Base-by-base conservation (phyloP, 2,329 filamentous ascomycete species). In the Grosmannia huntii region DNA sequence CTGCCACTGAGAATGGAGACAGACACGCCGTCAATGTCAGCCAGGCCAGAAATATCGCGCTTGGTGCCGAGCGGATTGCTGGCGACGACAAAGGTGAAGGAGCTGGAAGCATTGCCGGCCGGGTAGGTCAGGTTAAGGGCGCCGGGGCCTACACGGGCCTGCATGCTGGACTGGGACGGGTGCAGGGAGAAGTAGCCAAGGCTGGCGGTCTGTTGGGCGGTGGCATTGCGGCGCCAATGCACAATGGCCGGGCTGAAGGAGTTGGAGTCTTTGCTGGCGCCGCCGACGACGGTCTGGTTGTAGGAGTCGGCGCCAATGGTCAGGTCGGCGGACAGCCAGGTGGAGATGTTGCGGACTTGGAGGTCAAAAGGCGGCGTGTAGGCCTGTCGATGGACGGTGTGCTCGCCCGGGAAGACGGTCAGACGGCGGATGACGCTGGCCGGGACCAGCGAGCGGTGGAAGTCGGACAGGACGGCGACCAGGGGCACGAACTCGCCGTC, bases 221-320 rank as follows among this genome's bases (percentile, higher is more conserved):
- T 48, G 7, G 33, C 73, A 19, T 71, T 65, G 16, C 61, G 60
- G 19, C 11, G 23, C 83, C 82, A 85, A 63, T 85, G 82, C 0
- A 81, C 73, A 6, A 85, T 76, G 0, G 79, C 78, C 0, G 82
- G 82, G 59, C 79, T 83, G 67, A 82, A 85, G 0, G 77, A 74
- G 7, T 66, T 71, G 5, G 74, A 74, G 50, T 77, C 79, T 55
- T 73, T 72, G 1, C 75, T 72, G 5, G 78, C 76, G 0, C 82
- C 83, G 11, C 82, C 82, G 6, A 83, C 66, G 1, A 75, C 74
- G 49, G 73, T 76, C 66, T 84, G 76, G 14, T 77, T 73, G 62
- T 81, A 83, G 0, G 79, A 78, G 64, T 82, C 76, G 0, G 78
- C 80, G 44, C 83, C 83, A 60, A 86, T 83, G 10, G 76, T 83